phyloP scores from a whole-genome alignment of 495 filamentous ascomycete species.

The Hypoxylon fragiforme region DNA sequence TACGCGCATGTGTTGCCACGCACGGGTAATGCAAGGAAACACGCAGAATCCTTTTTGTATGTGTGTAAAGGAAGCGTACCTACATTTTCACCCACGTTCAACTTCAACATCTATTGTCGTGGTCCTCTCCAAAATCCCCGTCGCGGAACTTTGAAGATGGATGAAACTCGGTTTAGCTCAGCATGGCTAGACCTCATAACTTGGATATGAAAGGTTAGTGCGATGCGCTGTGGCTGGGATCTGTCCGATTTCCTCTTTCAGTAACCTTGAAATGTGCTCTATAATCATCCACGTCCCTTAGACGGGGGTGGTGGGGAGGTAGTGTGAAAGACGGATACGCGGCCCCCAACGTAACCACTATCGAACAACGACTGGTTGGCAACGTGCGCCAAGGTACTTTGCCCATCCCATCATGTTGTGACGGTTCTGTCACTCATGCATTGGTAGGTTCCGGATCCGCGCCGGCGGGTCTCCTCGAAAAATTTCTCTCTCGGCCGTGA shows the following conservation, averaged over 20 bases:
- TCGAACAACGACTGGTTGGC: constrained; percentile 25
- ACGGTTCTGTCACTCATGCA: constrained; percentile 33
- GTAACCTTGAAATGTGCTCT: background rate
- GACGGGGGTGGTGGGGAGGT: background rate
- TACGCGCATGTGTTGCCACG: constrained; percentile 19
- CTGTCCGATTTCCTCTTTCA: constrained; percentile 9
- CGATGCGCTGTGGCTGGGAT: constrained; percentile 3
- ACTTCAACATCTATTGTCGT: no score
- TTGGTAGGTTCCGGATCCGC: constrained; percentile 33
- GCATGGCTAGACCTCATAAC: constrained; percentile 4
- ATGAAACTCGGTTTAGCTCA: constrained; percentile 2
- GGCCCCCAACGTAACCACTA: constrained; percentile 29
- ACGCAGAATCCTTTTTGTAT: no score
- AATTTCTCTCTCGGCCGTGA: constrained; percentile 14
- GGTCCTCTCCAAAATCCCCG: no score
- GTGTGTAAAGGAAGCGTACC: background rate
- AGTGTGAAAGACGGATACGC: constrained; percentile 9
- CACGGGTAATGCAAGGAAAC: constrained; percentile 17
- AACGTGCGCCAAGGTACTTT: constrained; percentile 32
- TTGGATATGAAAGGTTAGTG: constrained; percentile 8
- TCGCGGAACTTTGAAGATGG: constrained; percentile 20
- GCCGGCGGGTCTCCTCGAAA: constrained; percentile 27
- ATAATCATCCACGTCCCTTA: background rate
- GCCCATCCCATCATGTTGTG: constrained; percentile 18
- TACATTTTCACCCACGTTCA: no score